A percentile compares a stretch with the other conserved stretches of the same genome.
Conservation (phyloP, 495 filamentous ascomycete species). For the Pseudomonodictys pantanalensis region DNA sequence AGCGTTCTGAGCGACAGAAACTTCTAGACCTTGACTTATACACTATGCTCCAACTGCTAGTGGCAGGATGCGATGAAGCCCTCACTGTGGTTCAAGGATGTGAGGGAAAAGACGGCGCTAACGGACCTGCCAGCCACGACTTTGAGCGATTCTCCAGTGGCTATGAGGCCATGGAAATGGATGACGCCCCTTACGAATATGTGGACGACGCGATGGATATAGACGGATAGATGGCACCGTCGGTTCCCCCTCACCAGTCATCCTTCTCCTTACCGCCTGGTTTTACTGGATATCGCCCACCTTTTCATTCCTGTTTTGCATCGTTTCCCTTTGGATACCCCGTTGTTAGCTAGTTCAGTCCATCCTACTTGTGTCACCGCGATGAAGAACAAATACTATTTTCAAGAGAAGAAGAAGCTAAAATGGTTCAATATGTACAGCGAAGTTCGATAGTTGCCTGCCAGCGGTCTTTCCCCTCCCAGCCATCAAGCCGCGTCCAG, state of each 20-base stretch:
- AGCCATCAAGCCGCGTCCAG: background rate
- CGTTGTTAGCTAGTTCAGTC: too few relatives aligned
- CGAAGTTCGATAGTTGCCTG: background rate
- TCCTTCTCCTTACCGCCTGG: background rate
- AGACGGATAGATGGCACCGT: background rate
- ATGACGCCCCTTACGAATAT: slow-evolving; percentile 50
- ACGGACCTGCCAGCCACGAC: slow-evolving; percentile 38
- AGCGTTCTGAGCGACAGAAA: slow-evolving; percentile 37
- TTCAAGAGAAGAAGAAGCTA: background rate
- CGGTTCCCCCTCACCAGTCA: background rate
- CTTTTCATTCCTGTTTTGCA: background rate
- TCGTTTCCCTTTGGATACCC: too few relatives aligned
- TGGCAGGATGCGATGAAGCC: slow-evolving; percentile 43
- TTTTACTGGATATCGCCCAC: background rate
- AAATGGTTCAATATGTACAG: slow-evolving; percentile 3
- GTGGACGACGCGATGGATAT: slow-evolving; percentile 66
- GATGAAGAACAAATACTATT: background rate
- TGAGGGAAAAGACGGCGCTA: background rate
- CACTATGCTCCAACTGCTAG: slow-evolving; percentile 47
- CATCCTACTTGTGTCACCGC: background rate
- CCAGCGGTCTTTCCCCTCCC: background rate
- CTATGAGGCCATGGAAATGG: slow-evolving; percentile 14
- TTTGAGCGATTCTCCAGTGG: background rate
- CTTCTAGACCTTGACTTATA: slow-evolving; percentile 51
- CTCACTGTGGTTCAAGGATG: slow-evolving; percentile 34